phyloP scores from a whole-genome alignment of 1,139 yeast genomes.

The Taphrina sp. region DNA sequence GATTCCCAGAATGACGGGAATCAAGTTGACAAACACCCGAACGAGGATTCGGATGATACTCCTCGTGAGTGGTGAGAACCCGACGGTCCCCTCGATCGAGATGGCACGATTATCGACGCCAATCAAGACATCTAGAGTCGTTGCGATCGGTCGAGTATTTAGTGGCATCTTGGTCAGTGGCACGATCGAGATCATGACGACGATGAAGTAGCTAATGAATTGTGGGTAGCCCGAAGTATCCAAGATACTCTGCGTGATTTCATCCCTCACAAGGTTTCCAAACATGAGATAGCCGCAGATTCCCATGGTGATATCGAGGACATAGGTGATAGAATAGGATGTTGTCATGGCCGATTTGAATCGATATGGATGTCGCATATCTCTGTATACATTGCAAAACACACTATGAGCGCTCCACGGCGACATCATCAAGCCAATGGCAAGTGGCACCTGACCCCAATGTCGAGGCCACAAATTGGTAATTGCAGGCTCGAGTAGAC shows the following conservation, averaged over 20 bases:
- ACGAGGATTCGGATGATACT: slow-evolving; percentile 38
- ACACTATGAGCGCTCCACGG: slow-evolving; percentile 93
- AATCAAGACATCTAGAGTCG: slow-evolving; percentile 57
- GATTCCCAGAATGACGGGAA: slow-evolving; percentile 55
- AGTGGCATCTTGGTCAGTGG: slow-evolving; percentile 88
- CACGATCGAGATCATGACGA: slow-evolving; percentile 70
- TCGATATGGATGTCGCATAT: slow-evolving; percentile 72
- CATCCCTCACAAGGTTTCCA: slow-evolving; percentile 72
- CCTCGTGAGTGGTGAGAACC: slow-evolving; percentile 23
- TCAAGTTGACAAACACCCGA: slow-evolving; percentile 47
- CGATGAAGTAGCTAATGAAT: slow-evolving; percentile 62
- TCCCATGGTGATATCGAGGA: slow-evolving; percentile 74
- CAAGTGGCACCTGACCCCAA: slow-evolving; percentile 53
- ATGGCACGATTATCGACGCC: slow-evolving; percentile 42
- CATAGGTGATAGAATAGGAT: slow-evolving; percentile 64
- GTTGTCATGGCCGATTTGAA: slow-evolving; percentile 54
- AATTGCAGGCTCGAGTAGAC: slow-evolving; percentile 57
- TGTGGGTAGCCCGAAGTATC: slow-evolving; percentile 69
- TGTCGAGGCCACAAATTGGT: slow-evolving; percentile 54
- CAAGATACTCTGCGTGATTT: slow-evolving; percentile 74
- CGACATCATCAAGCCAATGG: slow-evolving; percentile 76
- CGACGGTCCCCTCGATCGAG: slow-evolving; percentile 14
- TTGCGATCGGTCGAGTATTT: slow-evolving; percentile 79
- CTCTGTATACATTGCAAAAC: slow-evolving; percentile 74
- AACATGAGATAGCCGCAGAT: slow-evolving; percentile 84